Conservation (phyloP, 768 basidiomycete genomes). For the Fomitopsis pulvina region DNA sequence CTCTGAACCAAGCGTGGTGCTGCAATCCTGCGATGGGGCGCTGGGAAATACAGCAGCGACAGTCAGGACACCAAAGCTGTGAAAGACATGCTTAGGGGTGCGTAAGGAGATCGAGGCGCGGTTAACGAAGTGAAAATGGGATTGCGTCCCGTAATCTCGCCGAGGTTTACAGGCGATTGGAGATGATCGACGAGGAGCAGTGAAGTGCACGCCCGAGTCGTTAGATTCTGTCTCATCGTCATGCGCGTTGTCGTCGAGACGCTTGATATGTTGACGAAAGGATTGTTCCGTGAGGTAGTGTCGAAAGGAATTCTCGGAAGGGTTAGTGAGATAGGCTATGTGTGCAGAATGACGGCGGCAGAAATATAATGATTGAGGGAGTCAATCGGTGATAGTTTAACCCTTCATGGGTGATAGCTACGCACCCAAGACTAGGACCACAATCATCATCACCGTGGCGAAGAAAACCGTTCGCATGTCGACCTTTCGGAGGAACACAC, state of each 20-base stretch:
- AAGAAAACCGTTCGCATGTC: constrained; percentile 70
- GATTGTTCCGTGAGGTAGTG: constrained; percentile 96
- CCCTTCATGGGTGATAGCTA: too few species aligned
- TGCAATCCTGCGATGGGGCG: constrained; percentile 19
- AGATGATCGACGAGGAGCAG: constrained; percentile 15
- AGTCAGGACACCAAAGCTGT: constrained; percentile 82
- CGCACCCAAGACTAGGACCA: constrained; percentile 69
- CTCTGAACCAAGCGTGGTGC: constrained; percentile 7
- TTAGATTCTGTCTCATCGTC: constrained; percentile 36
- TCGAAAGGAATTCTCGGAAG: constrained; percentile 89
- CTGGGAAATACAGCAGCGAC: constrained; percentile 71
- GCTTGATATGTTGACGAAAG: constrained; percentile 89
- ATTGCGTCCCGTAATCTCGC: constrained; percentile 20
- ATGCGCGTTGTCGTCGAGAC: constrained; percentile 63
- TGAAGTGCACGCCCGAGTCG: constrained; percentile 21
- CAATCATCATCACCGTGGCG: constrained; percentile 58
- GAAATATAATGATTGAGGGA: neutral
- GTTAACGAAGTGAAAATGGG: constrained; percentile 82
- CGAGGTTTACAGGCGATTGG: constrained; percentile 13
- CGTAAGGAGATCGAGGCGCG: constrained; percentile 89
- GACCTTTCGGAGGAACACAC: constrained; percentile 41
- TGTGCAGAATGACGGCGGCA: constrained; percentile 1
- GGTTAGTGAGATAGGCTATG: constrained; percentile 90
- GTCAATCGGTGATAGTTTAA: neutral
- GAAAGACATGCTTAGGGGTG: constrained; percentile 85